Percentiles rank a stretch among this genome's conserved stretches.
These are phyloP conservation scores for Penicillium thymicola DNA, from an alignment of 2,329 filamentous ascomycete genomes.

Conservation along the genomic window DNA sequence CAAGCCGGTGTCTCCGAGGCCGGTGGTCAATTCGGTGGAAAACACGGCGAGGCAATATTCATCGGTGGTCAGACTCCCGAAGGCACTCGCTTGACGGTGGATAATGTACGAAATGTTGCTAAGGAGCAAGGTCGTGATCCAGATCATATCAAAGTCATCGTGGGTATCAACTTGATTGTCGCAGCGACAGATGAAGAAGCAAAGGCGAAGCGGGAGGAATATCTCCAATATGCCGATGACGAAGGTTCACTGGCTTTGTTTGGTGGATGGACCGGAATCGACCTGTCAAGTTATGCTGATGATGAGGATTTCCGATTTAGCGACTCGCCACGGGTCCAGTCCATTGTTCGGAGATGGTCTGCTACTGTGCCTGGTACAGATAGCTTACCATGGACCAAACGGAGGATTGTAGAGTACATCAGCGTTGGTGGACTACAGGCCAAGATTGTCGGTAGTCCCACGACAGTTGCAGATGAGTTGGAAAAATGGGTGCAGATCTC, in stretches of 20 bases:
- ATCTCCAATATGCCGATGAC: conserved; percentile 39
- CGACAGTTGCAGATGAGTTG: conserved; percentile 6
- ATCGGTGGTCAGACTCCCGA: conserved; percentile 40
- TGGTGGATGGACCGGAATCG: conserved; percentile 43
- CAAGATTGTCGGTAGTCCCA: conserved; percentile 1
- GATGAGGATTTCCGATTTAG: conserved; percentile 42
- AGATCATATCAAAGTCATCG: conserved; percentile 13
- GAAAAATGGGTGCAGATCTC: conserved; percentile 19
- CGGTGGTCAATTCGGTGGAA: conserved; percentile 41
- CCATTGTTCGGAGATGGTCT: conserved; percentile 33
- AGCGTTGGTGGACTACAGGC: conserved; percentile 15
- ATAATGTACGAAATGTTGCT: conserved; percentile 37
- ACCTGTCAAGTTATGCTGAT: conserved; percentile 22
- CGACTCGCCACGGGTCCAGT: conserved; percentile 32
- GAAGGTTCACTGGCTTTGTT: conserved; percentile 43
- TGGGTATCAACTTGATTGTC: conserved; percentile 41
- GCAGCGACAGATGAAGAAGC: conserved; percentile 42
- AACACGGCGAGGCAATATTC: conserved; percentile 43
- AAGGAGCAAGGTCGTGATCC: conserved; percentile 34
- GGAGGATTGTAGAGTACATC: conserved; percentile 24
- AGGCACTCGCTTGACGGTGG: conserved; percentile 34
- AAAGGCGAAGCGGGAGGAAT: conserved; percentile 38
- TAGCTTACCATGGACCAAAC: conserved; percentile 30
- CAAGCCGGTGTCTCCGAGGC: conserved; percentile 44
- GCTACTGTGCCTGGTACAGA: conserved; percentile 33